These are phyloP conservation scores for Beta lomatogona DNA, from an alignment of 179 eudicot genomes.

Conservation along the genomic window DNA sequence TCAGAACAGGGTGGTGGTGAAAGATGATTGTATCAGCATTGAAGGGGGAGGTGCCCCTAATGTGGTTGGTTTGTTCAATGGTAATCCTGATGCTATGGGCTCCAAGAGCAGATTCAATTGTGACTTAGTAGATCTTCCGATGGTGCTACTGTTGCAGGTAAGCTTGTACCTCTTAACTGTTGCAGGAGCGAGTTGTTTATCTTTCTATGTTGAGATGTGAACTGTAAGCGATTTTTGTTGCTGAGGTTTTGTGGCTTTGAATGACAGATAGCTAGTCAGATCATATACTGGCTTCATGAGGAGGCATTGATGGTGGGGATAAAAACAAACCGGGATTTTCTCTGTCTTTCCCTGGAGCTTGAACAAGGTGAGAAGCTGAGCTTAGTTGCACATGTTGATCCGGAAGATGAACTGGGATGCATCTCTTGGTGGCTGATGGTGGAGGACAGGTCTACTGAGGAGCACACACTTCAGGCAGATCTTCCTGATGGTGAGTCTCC, in stretches of 20 bases:
- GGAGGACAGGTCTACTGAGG: conserved; percentile 57
- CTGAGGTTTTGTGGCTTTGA: conserved; percentile 4
- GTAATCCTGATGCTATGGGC: conserved; percentile 43
- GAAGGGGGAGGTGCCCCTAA: conserved; percentile 91
- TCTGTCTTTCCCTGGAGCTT: conserved; percentile 71
- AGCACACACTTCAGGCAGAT: conserved; percentile 44
- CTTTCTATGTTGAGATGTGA: neutral
- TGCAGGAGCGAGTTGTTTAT: neutral
- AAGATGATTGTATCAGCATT: conserved; percentile 77
- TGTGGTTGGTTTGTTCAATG: conserved; percentile 71
- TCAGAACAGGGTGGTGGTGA: conserved; percentile 77
- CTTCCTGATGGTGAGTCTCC: conserved; percentile 42
- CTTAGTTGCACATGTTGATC: conserved; percentile 81
- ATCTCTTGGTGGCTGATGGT: conserved; percentile 95
- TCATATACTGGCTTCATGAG: conserved; percentile 84
- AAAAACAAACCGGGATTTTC: conserved; percentile 70
- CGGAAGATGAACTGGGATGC: conserved; percentile 69
- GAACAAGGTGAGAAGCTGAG: conserved; percentile 78
- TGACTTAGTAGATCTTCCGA: conserved; percentile 81
- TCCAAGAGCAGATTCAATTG: conserved; percentile 54
- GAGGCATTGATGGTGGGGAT: conserved; percentile 81
- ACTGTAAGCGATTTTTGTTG: neutral
- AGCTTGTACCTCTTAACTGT: neutral
- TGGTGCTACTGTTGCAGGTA: conserved; percentile 89
- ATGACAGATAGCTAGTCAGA: conserved; percentile 70